Base-by-base conservation (phyloP, 441 rosid species). In the Raphanus hybrid region DNA sequence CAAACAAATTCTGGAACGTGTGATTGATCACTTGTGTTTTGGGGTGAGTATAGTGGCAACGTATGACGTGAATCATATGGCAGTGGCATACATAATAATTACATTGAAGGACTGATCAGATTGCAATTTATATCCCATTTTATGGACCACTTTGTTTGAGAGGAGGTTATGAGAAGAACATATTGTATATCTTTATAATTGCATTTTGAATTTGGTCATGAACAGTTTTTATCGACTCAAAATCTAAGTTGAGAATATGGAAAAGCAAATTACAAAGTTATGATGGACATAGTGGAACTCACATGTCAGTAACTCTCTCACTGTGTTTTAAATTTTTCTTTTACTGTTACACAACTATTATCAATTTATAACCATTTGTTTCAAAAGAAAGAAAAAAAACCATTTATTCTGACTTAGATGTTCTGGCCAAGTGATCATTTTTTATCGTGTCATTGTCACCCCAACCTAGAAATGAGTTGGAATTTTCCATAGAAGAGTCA, bases 51-150 rank as follows among this genome's bases (percentile, higher is more conserved):
- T 71, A 78, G 81, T 78, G 73, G 68, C 68, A 32, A 71, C 72
- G 60, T 45, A 45, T 70, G 80, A 71, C 64, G 81, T 71, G 50
- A 66, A 57, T 14, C 80, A 14, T 65, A 71, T 77, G 67, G 75
- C 71, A 20, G 34, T 77, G 67, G 71, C 71, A 20, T 45, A 59
- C 67, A 55, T 43, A 8, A 71, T 71, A 43, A 65, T 65, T 71
- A 23, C 76, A 58, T 12, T 58, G 67, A 45, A 14, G 14, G 67
- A 41, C 43, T 59, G 50, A 58, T 65, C 59, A 26, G 20, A 58
- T 60, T 66, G 34, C 73, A 67, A 35, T 71, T 35, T 78, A 48
- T 66, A 78, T 48, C 48, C 2, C 72, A 29, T 37, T 32, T 26
- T 18, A 8, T 43, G 64, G 63, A 78, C 69, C 64, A 77, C 71